Evolutionary conservation across 306 rosid genomes (phyloP), one percentile per base, ranked within the genome.

Genomic region (Medicago ruthenica): DNA sequence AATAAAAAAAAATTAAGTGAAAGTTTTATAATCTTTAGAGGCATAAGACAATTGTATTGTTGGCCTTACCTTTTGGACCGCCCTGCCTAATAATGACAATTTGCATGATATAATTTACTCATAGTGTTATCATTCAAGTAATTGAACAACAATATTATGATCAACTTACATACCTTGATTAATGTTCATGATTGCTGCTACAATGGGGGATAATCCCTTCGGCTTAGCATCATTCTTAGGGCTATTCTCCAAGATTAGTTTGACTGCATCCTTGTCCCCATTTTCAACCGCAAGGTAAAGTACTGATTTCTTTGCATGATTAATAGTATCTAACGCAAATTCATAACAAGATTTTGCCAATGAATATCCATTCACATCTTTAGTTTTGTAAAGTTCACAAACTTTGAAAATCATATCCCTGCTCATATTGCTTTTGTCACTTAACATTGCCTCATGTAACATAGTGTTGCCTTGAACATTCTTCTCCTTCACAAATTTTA

Each of bases 381-480:
- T 14, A 1, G 21, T 16, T 1, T 12, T 20, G 31, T 9, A 40
- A 34, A 22, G 4, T n/a, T 66, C 59, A 66, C 58, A 17, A 3
- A 8, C 10, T 22, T 40, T 0, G 37, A 76, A 67, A 76, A 76
- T 41, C 15, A 0, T 22, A 31, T 15, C n/a, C n/a, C 11, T 12
- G 2, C 6, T 9, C 3, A 24, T 11, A 11, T 13, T 36, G 4
- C 0, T 53, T 5, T 60, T 3, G 13, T 41, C 42, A 76, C 53
- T 20, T 48, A 53, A 13, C 40, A 75, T 6, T 48, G 67, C 80
- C 36, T 76, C 80, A 20, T 76, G 80, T 0, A 77, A 47, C 70
- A 77, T 8, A 1, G 1, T 59, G 76, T 77, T 77, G 0, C 62
- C 63, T 45, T 59, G 53, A 1, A 1, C 0, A 34, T 77, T 77